Evolutionary conservation across 192 early-diverging fungal genomes (phyloP), one percentile per base, ranked within the genome.

Genomic region (Podochytrium sp.): DNA sequence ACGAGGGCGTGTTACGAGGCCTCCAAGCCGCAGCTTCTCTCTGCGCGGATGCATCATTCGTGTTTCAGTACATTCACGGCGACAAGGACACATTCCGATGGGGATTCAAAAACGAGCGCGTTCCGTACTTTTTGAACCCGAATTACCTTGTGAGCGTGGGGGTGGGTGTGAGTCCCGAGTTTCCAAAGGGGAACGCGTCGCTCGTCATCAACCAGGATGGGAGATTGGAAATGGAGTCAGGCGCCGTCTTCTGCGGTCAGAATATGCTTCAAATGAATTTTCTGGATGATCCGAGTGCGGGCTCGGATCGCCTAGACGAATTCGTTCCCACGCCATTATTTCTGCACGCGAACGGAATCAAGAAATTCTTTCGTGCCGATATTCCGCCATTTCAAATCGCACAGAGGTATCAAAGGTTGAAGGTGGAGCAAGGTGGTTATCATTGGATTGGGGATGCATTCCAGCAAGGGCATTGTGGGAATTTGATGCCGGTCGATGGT

Each of bases 1-100:
- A 43, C 61, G 23, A 37, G 7, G 35, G 25, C 37, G 30, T 52
- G 6, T 33, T 32, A 0, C 53, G 53, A 14, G 39, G 20, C 1
- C 57, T 77, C 12, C 1, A 14, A 30, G 7, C 38, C 0, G 50
- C 58, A 42, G 63, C 53, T 34, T 34, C 78, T 42, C 3, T 51
- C 49, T 41, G 71, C 47, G 23, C 16, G 20, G n/a, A 75, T 39
- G 71, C 49, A 18, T 18, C 14, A 0, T 49, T 33, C 30, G 72
- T 38, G 12, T 60, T 51, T 25, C 10, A 30, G 2, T 60, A 73
- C 32, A 42, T 77, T 29, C 68, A 40, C 29, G 74, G 75, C 42
- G 78, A 79, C 61, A 79, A 79, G 59, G 78, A 79, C 42, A 41
- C 73, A 7, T 79, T 79, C 37, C 74, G 78, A 30, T 79, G 76